phyloP scores from a whole-genome alignment of 2,329 filamentous ascomycete species.

The Venturia oleaginea region DNA sequence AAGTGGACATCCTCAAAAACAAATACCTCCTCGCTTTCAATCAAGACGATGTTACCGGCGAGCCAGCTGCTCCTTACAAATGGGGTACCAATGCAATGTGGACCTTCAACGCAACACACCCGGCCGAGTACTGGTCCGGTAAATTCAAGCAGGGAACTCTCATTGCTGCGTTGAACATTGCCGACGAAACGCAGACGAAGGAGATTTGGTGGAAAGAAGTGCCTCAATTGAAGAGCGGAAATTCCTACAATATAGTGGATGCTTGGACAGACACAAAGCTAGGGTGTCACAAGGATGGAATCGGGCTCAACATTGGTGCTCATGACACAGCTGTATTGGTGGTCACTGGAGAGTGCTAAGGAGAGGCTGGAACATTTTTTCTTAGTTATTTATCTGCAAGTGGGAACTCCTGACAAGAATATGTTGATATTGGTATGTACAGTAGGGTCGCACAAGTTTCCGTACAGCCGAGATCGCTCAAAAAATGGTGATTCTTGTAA shows the following conservation, averaged over 20 bases:
- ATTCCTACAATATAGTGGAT: constrained; percentile 34
- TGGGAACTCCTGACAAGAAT: neutral
- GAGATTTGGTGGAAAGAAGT: constrained; percentile 35
- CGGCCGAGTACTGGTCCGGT: constrained; percentile 44
- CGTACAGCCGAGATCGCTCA: too few species aligned
- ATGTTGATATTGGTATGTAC: neutral
- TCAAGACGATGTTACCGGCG: constrained; percentile 35
- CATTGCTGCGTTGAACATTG: constrained; percentile 41
- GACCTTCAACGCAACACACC: constrained; percentile 40
- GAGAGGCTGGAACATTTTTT: too few species aligned
- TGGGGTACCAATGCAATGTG: constrained; percentile 43
- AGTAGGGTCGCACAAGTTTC: too few species aligned
- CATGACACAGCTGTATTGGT: constrained; percentile 10
- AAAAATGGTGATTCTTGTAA: too few species aligned
- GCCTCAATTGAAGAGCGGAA: constrained; percentile 28
- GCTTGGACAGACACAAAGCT: constrained; percentile 38
- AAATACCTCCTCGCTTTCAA: constrained; percentile 36
- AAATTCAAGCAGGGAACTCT: constrained; percentile 35
- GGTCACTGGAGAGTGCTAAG: constrained; percentile 8
- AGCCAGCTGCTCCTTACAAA: constrained; percentile 30
- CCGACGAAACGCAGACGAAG: constrained; percentile 26
- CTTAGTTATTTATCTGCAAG: neutral
- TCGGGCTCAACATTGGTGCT: neutral
- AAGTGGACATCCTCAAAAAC: constrained; percentile 32
- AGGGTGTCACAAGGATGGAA: constrained; percentile 13